Conservation (phyloP, 495 filamentous ascomycete species). For the Penicillium pulvis region DNA sequence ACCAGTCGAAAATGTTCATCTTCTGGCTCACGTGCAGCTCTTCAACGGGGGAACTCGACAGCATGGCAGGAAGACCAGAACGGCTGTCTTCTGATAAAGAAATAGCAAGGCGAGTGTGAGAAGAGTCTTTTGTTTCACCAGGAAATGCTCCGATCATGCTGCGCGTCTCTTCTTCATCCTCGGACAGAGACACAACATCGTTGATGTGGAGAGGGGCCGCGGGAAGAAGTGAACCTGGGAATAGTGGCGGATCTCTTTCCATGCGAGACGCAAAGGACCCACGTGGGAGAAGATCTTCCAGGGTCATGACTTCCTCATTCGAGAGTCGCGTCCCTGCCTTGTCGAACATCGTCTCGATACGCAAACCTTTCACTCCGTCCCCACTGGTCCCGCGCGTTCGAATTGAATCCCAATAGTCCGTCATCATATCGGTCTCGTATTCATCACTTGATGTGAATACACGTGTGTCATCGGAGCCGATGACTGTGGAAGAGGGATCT, state of each 20-base stretch:
- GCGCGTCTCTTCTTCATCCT: slow-evolving; percentile 34
- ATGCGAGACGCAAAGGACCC: slow-evolving; percentile 41
- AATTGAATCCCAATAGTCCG: slow-evolving; percentile 91
- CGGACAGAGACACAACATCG: slow-evolving; percentile 24
- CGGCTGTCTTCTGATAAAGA: slow-evolving; percentile 7
- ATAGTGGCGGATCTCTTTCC: slow-evolving; percentile 31
- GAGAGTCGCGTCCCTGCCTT: slow-evolving; percentile 61
- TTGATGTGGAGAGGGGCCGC: slow-evolving; percentile 33
- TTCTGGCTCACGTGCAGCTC: slow-evolving; percentile 28
- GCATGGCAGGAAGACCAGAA: neutral
- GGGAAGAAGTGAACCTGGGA: slow-evolving; percentile 53
- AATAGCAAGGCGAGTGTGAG: slow-evolving; percentile 4
- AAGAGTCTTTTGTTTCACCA: slow-evolving; percentile 23
- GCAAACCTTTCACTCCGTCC: slow-evolving; percentile 55
- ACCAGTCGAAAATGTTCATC: slow-evolving; percentile 80
- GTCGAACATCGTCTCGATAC: slow-evolving; percentile 88
- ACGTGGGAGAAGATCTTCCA: slow-evolving; percentile 52
- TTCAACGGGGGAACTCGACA: slow-evolving; percentile 14
- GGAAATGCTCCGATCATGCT: slow-evolving; percentile 40
- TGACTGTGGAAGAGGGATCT: slow-evolving; percentile 78
- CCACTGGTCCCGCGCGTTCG: slow-evolving; percentile 75
- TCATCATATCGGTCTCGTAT: slow-evolving; percentile 82
- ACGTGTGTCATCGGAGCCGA: slow-evolving; percentile 82
- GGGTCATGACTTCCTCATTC: slow-evolving; percentile 59
- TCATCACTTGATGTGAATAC: slow-evolving; percentile 77